These are phyloP conservation scores for Byssoonygena ceratinophila DNA, from an alignment of 2,329 filamentous ascomycete species.

Conservation along the genomic window DNA sequence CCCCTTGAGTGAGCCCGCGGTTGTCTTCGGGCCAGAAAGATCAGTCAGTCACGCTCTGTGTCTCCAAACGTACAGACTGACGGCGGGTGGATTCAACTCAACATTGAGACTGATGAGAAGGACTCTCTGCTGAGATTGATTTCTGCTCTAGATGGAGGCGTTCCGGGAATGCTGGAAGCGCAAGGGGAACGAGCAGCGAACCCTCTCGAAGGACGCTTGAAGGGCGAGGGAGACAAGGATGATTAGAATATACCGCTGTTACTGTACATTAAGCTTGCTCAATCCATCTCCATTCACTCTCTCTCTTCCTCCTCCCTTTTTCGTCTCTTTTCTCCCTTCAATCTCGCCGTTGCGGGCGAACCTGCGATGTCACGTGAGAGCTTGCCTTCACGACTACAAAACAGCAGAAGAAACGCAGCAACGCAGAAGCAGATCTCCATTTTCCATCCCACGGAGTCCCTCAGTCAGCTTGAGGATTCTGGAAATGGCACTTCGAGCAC, in stretches of 20 bases:
- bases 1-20: background rate
- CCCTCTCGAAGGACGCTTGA: slow-evolving; percentile 59
- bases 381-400: background rate
- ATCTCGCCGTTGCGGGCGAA: background rate
- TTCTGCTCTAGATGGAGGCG: slow-evolving; percentile 60
- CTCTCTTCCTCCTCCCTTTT: background rate
- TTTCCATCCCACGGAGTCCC: background rate
- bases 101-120: too few species aligned
- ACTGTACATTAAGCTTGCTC: slow-evolving; percentile 5
- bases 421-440: background rate
- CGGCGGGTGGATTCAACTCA: too few species aligned
- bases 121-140: slow-evolving; percentile 2
- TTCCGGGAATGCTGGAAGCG: slow-evolving; percentile 88
- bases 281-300: slow-evolving; percentile 3
- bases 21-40: background rate
- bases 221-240: background rate
- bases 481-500: slow-evolving; percentile 7
- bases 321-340: background rate
- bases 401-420: background rate
- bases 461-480: background rate
- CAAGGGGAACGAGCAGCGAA: slow-evolving; percentile 76
- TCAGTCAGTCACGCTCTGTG: background rate
- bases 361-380: background rate
- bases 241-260: background rate
- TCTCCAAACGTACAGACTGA: background rate